Conservation (phyloP, 1,284 basidiomycete genomes). For the Ustilago loliicola region DNA sequence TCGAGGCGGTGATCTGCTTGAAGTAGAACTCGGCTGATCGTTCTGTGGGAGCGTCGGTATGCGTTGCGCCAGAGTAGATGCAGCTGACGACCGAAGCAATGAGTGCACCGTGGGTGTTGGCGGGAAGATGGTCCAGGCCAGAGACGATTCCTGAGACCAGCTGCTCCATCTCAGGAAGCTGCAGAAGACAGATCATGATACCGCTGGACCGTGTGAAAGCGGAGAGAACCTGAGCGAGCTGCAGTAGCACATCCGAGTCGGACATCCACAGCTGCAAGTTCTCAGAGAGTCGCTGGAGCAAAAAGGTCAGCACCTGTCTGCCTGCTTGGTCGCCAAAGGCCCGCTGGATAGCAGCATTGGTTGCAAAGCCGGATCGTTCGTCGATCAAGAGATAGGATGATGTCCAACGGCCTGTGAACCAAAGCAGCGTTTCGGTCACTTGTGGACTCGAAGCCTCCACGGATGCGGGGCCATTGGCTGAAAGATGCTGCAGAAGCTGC, state of each 20-base stretch:
- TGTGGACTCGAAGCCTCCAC: slow-evolving; percentile 60
- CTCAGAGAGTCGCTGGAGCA: slow-evolving; percentile 56
- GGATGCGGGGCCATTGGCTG: slow-evolving; percentile 35
- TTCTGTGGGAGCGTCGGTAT: slow-evolving; percentile 22
- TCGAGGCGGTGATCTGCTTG: slow-evolving; percentile 56
- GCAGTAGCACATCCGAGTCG: slow-evolving; percentile 62
- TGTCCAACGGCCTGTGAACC: slow-evolving; percentile 65
- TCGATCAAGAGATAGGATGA: slow-evolving; percentile 58
- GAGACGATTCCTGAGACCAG: slow-evolving; percentile 53
- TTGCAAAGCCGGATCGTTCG: slow-evolving; percentile 29
- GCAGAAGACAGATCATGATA: slow-evolving; percentile 58
- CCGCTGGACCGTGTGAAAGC: slow-evolving; percentile 57
- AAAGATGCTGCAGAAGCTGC: slow-evolving; percentile 52
- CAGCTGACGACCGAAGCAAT: slow-evolving; percentile 61
- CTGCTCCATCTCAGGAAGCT: slow-evolving; percentile 53
- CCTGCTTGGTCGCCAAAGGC: slow-evolving; percentile 54
- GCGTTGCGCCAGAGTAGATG: slow-evolving; percentile 56
- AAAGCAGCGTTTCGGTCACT: slow-evolving; percentile 59
- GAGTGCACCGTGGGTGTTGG: slow-evolving; percentile 58
- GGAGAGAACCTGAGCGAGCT: slow-evolving; percentile 58
- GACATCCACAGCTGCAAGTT: slow-evolving; percentile 61
- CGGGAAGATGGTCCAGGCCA: slow-evolving; percentile 55
- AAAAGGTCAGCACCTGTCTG: slow-evolving; percentile 52
- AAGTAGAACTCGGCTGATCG: slow-evolving; percentile 53
- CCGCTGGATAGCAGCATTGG: slow-evolving; percentile 45